Evolutionary conservation across 2,329 filamentous ascomycete species (phyloP).

Genomic region (Arthroderma sp.): DNA sequence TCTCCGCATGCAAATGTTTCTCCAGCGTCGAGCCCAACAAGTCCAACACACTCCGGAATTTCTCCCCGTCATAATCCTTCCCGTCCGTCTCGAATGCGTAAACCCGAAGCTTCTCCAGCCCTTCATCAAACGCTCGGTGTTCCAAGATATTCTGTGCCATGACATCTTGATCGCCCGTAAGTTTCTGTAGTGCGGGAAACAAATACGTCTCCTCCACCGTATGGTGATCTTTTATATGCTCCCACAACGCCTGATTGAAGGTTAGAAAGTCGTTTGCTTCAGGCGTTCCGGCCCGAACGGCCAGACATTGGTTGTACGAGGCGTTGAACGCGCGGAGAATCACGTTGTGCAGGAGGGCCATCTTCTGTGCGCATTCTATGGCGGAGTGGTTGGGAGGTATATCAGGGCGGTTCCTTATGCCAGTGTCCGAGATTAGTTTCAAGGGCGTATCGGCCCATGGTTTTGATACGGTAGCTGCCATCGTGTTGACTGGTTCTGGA

Average conservation of each 20-base stretch:
- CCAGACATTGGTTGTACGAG: constrained; percentile 26
- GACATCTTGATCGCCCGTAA: constrained; percentile 16
- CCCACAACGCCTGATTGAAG: constrained; percentile 19
- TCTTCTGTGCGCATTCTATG: constrained; percentile 5
- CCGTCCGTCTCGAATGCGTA: constrained; percentile 13
- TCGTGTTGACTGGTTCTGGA: too few species aligned
- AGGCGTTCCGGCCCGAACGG: constrained; percentile 11
- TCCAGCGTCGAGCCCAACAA: constrained; percentile 13
- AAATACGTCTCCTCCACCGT: constrained; percentile 19
- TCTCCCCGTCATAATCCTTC: constrained; percentile 12
- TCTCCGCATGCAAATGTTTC: constrained; percentile 16
- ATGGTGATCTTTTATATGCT: constrained; percentile 22
- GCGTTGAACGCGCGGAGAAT: constrained; percentile 29
- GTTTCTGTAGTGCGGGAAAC: constrained; percentile 20
- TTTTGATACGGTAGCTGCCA: constrained; percentile 2
- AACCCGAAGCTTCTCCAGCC: constrained; percentile 12
- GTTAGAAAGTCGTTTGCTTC: constrained; percentile 18
- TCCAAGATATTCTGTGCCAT: constrained; percentile 22
- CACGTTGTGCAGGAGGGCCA: constrained; percentile 28
- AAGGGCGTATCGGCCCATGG: constrained; percentile 8
- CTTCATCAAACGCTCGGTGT: constrained; percentile 15
- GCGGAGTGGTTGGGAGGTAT: constrained; percentile 6
- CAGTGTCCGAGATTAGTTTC: constrained; percentile 6
- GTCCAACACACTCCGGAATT: constrained; percentile 12
- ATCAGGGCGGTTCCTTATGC: constrained; percentile 4